Evolutionary conservation across 805 yeast genomes (phyloP), one percentile per base, ranked within the genome.

Genomic region (Torulaspora microellipsoides): DNA sequence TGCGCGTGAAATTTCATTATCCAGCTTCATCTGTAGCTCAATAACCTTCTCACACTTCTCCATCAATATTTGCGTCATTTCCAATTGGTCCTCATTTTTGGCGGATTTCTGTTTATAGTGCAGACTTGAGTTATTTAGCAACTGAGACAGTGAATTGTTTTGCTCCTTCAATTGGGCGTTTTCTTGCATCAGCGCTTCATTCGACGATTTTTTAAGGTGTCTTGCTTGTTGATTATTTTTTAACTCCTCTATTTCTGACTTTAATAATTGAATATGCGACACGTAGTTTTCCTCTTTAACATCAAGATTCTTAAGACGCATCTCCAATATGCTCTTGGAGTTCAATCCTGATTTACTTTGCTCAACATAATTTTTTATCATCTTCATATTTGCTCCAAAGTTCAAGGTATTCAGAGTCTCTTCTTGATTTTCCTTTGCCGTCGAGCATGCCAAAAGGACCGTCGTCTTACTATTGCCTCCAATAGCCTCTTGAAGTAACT

Each of bases 391-490:
- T 0, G 77, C 69, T 0, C 93, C 95, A 60, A 87, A 85, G 36
- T 91, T 65, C 44, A 88, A 64, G 0, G 90, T 80, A 4, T 88
- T 80, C 5, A 85, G 46, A 0, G 95, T 84, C 54, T 85, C 93
- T 13, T 65, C 60, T 40, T 72, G 78, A 52, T 85, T 77, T 27
- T 63, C 58, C 2, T 67, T 56, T 0, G 83, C 70, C 0, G 87
- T 83, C 0, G 93, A 84, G 49, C 93, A 84, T 51, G 82, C 83
- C 32, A 86, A 72, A 13, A 88, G 77, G 37, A 87, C 67, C 2
- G 85, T 75, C 0, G 95, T 88, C 40, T 88, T 70, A 2, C 90
- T 80, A 60, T 87, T 86, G 1, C 95, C 95, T 5, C 95, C 93
- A 15, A 87, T 65, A 0, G 91, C 80, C 52, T 84, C 89, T 58